Evolutionary conservation across 2,329 filamentous ascomycete species (phyloP), one percentile per base, ranked within the genome.

Genomic region (Ploettnerulaceae sp.): DNA sequence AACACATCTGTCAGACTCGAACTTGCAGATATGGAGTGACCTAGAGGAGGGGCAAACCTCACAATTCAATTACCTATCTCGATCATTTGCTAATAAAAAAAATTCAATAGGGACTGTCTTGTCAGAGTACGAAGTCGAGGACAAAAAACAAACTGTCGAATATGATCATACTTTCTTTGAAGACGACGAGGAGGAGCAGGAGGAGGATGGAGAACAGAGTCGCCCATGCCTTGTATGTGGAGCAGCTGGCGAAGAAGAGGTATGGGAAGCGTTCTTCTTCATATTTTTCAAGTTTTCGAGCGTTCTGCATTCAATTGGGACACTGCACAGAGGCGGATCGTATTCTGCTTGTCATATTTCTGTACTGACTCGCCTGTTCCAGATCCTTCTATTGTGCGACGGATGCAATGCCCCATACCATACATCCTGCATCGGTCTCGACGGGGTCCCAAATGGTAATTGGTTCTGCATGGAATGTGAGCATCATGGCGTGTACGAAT

Each of bases 381-480:
- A 44, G 41, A 75, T 89, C 14, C 77, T 95, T 42, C 81, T 97
- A 56, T 79, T 95, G 51, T 98, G 93, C 69, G 89, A 96, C 66
- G 84, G 82, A 61, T 98, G 93, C 71, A 85, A 95, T 71, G 82
- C 84, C 25, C 79, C 86, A 33, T 95, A 91, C 60, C 93, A 98
- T 66, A 89, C 89, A 37, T 87, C 94, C 66, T 98, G 93, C 66
- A 80, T 95, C 51, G 90, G 87, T 25, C 76, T 95, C 39, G 83
- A 90, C 50, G 70, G 74, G 43, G 79, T 95, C 46, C 89, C 90
- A 17, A 69, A 75, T 22, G 86, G 86, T 21, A 73, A 82, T 55
- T 98, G 91, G 90, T 95, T 91, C 66, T 98, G 93, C 70, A 82
- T 93, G 67, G 81, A 86, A 59, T 98, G 93, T 66, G 67, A 66